Percentiles rank a stretch among this genome's conserved stretches.
Conservation (phyloP, 306 rosid genomes). For the Alnus rubra region DNA sequence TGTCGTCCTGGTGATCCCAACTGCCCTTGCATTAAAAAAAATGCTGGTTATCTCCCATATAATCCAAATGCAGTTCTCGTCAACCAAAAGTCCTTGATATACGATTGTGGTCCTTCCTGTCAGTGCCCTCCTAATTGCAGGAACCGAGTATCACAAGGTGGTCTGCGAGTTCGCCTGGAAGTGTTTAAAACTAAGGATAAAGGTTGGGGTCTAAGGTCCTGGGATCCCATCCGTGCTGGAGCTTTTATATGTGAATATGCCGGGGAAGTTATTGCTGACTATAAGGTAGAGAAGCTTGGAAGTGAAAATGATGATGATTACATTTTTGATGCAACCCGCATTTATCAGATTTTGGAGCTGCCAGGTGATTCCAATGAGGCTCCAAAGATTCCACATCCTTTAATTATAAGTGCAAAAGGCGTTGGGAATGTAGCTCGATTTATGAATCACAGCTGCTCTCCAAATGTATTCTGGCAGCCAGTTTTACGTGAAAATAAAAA, state of each 20-base stretch:
- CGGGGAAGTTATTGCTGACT: constrained; percentile 53
- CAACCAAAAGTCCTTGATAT: constrained; percentile 58
- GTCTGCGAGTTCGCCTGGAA: constrained; percentile 50
- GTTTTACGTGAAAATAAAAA: constrained; percentile 47
- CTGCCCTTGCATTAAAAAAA: constrained; percentile 77
- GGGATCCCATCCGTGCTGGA: constrained; percentile 69
- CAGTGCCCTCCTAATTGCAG: constrained; percentile 59
- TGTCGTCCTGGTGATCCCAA: constrained; percentile 56
- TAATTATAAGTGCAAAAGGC: constrained; percentile 54
- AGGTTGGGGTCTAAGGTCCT: constrained; percentile 74
- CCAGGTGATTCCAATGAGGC: constrained; percentile 31
- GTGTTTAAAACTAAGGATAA: constrained; percentile 59
- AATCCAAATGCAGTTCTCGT: constrained; percentile 55
- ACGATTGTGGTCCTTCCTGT: constrained; percentile 77
- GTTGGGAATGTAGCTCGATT: constrained; percentile 67
- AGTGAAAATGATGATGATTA: constrained; percentile 40
- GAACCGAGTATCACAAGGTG: constrained; percentile 61
- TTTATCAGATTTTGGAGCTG: constrained; percentile 28
- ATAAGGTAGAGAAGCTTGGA: constrained; percentile 23
- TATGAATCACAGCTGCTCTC: constrained; percentile 73
- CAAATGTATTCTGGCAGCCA: constrained; percentile 76
- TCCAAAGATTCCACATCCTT: constrained; percentile 44
- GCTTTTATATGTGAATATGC: constrained; percentile 67
- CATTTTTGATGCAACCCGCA: constrained; percentile 52
- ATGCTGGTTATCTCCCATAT: constrained; percentile 66